Evolutionary conservation across 371 early-diverging fungal species (phyloP), one percentile per base, ranked within the genome.

Genomic region (Mortierella sp.): DNA sequence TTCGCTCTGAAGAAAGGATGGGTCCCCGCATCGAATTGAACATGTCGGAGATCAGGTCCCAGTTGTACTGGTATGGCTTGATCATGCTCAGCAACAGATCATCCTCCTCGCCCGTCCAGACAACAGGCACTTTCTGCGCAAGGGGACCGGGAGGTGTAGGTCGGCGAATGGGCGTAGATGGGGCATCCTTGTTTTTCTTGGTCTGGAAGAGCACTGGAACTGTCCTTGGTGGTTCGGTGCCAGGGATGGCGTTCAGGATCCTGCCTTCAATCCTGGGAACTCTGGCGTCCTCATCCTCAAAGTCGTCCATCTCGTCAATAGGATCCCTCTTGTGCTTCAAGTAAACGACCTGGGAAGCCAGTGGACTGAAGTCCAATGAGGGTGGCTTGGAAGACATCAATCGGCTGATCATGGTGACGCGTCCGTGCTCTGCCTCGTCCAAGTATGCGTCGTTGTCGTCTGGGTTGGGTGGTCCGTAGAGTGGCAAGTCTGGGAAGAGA

Each of bases 71-170:
- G 77, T 91, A 93, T 21, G 92, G 90, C 44, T 89, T 74, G 71
- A 93, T 92, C 41, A 94, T 81, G 24, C 87, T 82, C 49, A 91
- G 89, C 63, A 96, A 83, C 54, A 91, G 88, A 5, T 93, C 87
- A 72, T 96, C 95, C 77, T 96, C 96, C 18, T 95, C 95, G 44
- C 88, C 87, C 0, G 91, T 89, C 96, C 96, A 96, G n/a, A 77
- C 77, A 44, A 84, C 71, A 24, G 80, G 46, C 21, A 63, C 86
- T 74, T 79, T 77, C 21, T 58, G 74, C 32, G 75, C 75, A 27
- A 58, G 72, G 55, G 81, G 73, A n/a, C 77, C 75, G 14, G 90
- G 88, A 35, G 76, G 83, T 38, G 89, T 80, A 21, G 91, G 93
- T 41, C 90, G 46, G 82, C 89, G 78, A 87, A 91, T 81, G 78